Conservation (phyloP, 2,329 filamentous ascomycete genomes). For the Hypomyces rosellus region DNA sequence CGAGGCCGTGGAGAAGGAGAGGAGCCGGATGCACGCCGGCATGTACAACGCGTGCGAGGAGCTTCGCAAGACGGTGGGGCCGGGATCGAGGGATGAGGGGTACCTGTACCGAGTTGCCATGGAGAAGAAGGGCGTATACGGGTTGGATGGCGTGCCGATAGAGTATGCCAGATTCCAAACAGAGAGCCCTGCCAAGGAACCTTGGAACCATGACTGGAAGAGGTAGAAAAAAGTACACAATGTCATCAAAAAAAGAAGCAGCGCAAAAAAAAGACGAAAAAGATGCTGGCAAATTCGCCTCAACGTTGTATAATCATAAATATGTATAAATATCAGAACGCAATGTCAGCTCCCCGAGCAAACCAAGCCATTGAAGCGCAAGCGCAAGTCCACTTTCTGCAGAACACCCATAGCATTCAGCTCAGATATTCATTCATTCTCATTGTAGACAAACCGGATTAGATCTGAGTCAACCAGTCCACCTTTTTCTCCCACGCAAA, state of each 20-base stretch:
- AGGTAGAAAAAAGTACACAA: slow-evolving; percentile 32
- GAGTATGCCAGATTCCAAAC: slow-evolving; percentile 85
- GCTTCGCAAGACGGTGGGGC: slow-evolving; percentile 55
- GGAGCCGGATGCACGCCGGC: slow-evolving; percentile 72
- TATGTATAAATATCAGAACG: too few relatives aligned
- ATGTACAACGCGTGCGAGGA: slow-evolving; percentile 86
- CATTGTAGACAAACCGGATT: slow-evolving; percentile 10
- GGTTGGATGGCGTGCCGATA: slow-evolving; percentile 68
- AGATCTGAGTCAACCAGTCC: background rate
- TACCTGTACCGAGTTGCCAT: slow-evolving; percentile 81
- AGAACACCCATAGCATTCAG: background rate
- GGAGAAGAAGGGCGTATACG: slow-evolving; percentile 82
- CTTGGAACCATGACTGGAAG: slow-evolving; percentile 96
- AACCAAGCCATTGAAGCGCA: too few relatives aligned
- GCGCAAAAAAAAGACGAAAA: too few relatives aligned
- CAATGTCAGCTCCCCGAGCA: too few relatives aligned
- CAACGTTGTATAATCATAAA: too few relatives aligned
- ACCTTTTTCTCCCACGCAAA: slow-evolving; percentile 3
- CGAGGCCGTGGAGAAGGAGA: slow-evolving; percentile 57
- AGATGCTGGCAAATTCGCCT: too few relatives aligned
- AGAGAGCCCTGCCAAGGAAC: slow-evolving; percentile 67
- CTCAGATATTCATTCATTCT: slow-evolving; percentile 18
- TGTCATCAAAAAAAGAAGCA: too few relatives aligned
- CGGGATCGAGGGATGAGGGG: slow-evolving; percentile 54
- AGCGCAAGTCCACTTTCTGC: too few relatives aligned